Evolutionary conservation across 306 rosid genomes (phyloP), one percentile per base, ranked within the genome.

Genomic region (Prunus mongolica): DNA sequence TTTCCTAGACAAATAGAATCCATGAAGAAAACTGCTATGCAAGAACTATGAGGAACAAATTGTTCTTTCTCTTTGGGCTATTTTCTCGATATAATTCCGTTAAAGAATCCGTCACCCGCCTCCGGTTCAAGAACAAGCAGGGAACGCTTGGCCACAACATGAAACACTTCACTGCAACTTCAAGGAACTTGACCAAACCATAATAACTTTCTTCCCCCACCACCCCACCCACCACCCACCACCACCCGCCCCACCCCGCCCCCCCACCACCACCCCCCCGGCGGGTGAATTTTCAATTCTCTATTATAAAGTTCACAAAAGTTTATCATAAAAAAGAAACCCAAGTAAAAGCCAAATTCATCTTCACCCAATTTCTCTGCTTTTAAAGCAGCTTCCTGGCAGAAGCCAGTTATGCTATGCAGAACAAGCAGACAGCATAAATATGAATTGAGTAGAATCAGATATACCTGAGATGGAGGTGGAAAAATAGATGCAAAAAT

Each of bases 401-500:
- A 52, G 58, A 24, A 54, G 19, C 15, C 20, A n/a, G 6, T 22
- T 20, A 38, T 38, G 44, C 44, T 38, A 38, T 56, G 24, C 74
- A 16, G 38, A 66, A 76, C 8, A 58, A 22, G 32, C 22, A 47
- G 15, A 63, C 8, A 55, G 7, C 2, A 5, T 28, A 38, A 34
- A 12, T 49, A 14, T 25, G 58, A 69, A 2, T 3, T 20, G 41
- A 16, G 61, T 28, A 57, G 13, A 22, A 9, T 16, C 34, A 20
- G 18, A 67, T 15, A 27, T 73, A 80, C 90, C 88, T 65, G 76
- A 16, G 85, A 79, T 2, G 88, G 88, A 65, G 86, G 85, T 3
- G 88, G 83, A 62, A 84, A 84, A 24, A 84, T 80, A 9, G 88
- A 71, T 6, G 90, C 88, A 56, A 87, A 84, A 67, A 75, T 61